Evolutionary conservation across 345 rosid genomes (phyloP).

Genomic region (Melaleuca quinquenervia): DNA sequence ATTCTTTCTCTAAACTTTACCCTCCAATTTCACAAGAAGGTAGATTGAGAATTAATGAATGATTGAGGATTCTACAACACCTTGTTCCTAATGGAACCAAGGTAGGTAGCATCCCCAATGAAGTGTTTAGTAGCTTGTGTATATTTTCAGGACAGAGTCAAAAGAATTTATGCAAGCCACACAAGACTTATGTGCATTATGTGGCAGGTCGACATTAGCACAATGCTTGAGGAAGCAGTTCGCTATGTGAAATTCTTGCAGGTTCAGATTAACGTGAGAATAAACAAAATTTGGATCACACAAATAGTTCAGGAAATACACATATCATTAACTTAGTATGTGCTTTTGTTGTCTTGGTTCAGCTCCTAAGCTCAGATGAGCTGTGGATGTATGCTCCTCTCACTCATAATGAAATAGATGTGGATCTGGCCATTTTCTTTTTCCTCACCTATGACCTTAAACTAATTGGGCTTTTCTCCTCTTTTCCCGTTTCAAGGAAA

Average conservation of each 20-base stretch:
- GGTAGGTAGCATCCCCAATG: constrained; percentile 5
- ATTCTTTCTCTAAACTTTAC: not conserved
- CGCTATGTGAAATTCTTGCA: constrained; percentile 69
- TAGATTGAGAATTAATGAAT: constrained; percentile 66
- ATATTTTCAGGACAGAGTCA: not conserved
- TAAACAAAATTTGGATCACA: not conserved
- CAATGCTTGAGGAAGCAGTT: constrained; percentile 89
- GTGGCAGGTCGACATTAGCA: constrained; percentile 55
- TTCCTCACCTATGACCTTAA: constrained; percentile 1
- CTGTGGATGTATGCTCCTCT: constrained; percentile 89
- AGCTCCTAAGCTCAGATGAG: constrained; percentile 85
- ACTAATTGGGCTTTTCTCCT: not conserved
- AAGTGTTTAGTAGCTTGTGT: not conserved
- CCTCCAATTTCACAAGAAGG: constrained; percentile 41
- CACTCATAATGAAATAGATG: constrained; percentile 62
- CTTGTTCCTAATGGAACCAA: constrained; percentile 86
- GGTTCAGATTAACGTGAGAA: constrained; percentile 66
- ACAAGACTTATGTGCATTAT: not conserved
- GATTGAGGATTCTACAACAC: constrained; percentile 53
- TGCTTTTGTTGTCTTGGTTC: not conserved
- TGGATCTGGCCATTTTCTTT: constrained; percentile 50
- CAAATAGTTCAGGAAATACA: not conserved
- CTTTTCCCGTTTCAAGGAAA: not conserved
- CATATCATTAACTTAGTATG: not conserved
- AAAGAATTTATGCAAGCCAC: not conserved